Evolutionary conservation across 192 early-diverging fungal genomes (phyloP).

Genomic region (Mortierella alpina): DNA sequence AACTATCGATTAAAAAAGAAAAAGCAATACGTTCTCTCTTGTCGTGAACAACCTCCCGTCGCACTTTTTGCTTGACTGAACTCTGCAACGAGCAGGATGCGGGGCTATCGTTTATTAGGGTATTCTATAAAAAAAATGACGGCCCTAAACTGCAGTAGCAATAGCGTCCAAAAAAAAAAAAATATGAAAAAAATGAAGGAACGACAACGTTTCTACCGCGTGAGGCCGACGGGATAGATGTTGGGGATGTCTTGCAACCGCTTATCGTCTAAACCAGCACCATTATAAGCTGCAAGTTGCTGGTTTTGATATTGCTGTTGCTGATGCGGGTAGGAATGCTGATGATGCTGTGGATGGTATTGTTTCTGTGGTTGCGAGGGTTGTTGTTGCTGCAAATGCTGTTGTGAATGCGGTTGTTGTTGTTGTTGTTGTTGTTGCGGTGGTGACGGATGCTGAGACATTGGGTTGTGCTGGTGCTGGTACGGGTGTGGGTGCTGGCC

Average conservation of each 20-base stretch:
- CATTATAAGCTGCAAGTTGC: slow-evolving; percentile 13
- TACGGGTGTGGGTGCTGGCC: neutral
- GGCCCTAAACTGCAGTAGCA: neutral
- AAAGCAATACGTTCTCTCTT: no score
- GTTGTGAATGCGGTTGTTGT: slow-evolving; percentile 10
- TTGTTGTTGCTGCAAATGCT: slow-evolving; percentile 4
- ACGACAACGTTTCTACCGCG: slow-evolving; percentile 14
- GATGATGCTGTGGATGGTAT: slow-evolving; percentile 12
- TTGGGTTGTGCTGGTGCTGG: neutral
- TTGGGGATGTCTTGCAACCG: slow-evolving; percentile 46
- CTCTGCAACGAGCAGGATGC: neutral
- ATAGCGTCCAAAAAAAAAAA: neutral
- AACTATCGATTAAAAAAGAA: no score
- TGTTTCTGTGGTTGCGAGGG: neutral
- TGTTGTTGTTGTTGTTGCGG: slow-evolving; percentile 7
- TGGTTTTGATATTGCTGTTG: slow-evolving; percentile 16
- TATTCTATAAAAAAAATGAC: neutral
- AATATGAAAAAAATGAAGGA: slow-evolving; percentile 1
- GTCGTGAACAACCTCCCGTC: no score
- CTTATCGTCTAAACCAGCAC: slow-evolving; percentile 21
- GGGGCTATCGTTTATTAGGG: neutral
- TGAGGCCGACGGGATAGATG: slow-evolving; percentile 40
- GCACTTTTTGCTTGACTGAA: no score
- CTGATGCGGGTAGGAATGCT: slow-evolving; percentile 1
- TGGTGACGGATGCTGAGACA: neutral